phyloP scores from a whole-genome alignment of 108 stramenopile species.

The Nitzschia inconspicua region DNA sequence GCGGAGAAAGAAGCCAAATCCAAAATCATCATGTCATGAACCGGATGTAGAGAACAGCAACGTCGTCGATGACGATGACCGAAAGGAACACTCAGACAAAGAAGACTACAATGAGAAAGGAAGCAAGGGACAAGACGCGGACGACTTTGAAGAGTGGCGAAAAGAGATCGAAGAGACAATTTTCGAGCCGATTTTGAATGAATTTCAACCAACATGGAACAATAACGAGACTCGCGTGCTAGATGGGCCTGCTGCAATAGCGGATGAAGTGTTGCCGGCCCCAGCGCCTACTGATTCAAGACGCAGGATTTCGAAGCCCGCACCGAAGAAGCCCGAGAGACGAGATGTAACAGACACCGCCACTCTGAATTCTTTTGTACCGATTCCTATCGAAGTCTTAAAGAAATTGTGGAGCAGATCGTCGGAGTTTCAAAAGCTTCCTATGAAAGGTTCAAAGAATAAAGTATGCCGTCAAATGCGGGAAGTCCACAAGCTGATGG shows the following conservation, averaged over 20 bases:
- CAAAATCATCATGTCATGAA: too few species aligned
- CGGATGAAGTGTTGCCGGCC: background rate
- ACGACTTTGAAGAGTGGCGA: too few species aligned
- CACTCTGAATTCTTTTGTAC: constrained; percentile 8
- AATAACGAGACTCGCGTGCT: too few species aligned
- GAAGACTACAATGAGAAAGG: constrained; percentile 2
- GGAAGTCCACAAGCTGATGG: constrained; percentile 33
- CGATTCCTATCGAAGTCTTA: constrained; percentile 15
- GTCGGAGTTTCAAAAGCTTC: too few species aligned
- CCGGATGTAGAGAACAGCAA: too few species aligned
- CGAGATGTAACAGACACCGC: constrained; percentile 13
- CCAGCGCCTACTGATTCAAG: constrained; percentile 1
- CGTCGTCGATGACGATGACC: too few species aligned
- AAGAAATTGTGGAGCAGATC: constrained; percentile 17
- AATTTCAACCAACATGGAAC: too few species aligned
- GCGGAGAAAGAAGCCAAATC: background rate
- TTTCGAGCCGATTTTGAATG: too few species aligned
- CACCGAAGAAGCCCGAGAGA: background rate
- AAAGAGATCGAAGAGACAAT: too few species aligned
- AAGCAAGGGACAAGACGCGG: too few species aligned
- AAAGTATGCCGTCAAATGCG: constrained; percentile 41
- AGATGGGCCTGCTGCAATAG: too few species aligned
- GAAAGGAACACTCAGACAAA: background rate
- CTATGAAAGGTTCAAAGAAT: background rate
- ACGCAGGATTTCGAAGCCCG: constrained; percentile 2